phyloP scores from a whole-genome alignment of 257 asterid genomes.

The Voacanga thouarsii region DNA sequence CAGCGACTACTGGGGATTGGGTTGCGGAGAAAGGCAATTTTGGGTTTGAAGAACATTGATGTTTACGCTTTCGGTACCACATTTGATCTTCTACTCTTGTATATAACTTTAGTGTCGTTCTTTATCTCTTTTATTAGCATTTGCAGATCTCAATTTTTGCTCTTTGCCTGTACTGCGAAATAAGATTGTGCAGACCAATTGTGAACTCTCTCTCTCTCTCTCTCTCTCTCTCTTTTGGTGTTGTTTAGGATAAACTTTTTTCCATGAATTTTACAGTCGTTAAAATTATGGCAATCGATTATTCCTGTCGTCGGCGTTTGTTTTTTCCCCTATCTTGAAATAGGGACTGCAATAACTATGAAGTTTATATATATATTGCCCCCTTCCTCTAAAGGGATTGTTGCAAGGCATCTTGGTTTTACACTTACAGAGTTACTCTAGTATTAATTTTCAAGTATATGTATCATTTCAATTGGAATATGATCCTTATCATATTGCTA shows the following conservation, averaged over 20 bases:
- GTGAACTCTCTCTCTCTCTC: not conserved
- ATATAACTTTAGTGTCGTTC: not conserved
- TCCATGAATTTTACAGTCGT: not conserved
- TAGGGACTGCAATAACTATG: not conserved
- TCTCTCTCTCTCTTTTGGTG: too few species aligned
- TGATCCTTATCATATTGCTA: not conserved
- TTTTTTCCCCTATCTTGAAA: not conserved
- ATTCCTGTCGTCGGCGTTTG: not conserved
- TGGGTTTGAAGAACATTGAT: conserved; percentile 86
- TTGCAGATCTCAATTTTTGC: not conserved
- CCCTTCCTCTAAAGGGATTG: not conserved
- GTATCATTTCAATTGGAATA: not conserved
- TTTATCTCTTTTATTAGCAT: not conserved
- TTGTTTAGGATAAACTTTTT: not conserved
- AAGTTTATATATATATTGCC: too few species aligned
- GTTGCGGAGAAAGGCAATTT: conserved; percentile 55
- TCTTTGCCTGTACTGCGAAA: not conserved
- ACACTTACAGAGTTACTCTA: not conserved
- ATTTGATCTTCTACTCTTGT: conserved; percentile 12
- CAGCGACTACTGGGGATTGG: conserved; percentile 91
- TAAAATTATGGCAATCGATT: not conserved
- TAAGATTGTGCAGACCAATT: not conserved
- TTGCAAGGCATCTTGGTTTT: not conserved
- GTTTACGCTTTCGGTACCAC: conserved; percentile 84
- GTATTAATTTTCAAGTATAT: not conserved